Conservation (phyloP, 2,329 filamentous ascomycete species). For the Sporothrix inflata region DNA sequence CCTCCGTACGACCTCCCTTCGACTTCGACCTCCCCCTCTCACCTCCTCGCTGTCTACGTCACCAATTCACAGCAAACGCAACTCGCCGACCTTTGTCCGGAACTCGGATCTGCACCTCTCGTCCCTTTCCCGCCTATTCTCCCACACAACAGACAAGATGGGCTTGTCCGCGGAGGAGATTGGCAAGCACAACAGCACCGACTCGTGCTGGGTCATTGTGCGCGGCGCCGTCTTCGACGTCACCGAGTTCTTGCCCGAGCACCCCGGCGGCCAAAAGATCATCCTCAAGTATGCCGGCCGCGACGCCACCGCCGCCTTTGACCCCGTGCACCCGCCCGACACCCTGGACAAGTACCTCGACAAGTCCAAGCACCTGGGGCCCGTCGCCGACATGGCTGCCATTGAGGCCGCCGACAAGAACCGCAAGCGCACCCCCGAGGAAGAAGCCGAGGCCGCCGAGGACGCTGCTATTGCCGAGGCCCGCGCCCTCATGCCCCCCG, state of each 20-base stretch:
- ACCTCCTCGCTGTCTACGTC: not conserved
- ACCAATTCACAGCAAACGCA: not conserved
- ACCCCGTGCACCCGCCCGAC: slow-evolving; percentile 85
- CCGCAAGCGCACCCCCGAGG: slow-evolving; percentile 43
- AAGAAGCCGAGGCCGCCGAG: slow-evolving; percentile 66
- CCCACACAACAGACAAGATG: slow-evolving; percentile 29
- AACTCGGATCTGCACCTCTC: not conserved
- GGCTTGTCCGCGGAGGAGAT: slow-evolving; percentile 41
- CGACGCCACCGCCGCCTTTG: slow-evolving; percentile 90
- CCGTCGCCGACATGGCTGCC: slow-evolving; percentile 85
- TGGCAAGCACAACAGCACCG: slow-evolving; percentile 40
- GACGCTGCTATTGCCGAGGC: slow-evolving; percentile 69
- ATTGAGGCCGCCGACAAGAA: slow-evolving; percentile 61
- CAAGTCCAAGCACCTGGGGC: slow-evolving; percentile 82
- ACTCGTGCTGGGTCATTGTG: slow-evolving; percentile 46
- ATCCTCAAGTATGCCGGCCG: slow-evolving; percentile 97
- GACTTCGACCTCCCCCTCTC: not conserved
- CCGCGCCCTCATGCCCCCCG: slow-evolving; percentile 72
- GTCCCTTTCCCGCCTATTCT: not conserved
- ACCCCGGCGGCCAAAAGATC: slow-evolving; percentile 87
- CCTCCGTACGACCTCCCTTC: not conserved
- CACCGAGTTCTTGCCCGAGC: slow-evolving; percentile 60
- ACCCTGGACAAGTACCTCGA: slow-evolving; percentile 85
- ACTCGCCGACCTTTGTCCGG: not conserved
- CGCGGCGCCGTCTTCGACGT: slow-evolving; percentile 42